Percentiles rank a stretch among this genome's conserved stretches.
Evolutionary conservation across 768 basidiomycete species (phyloP).

Genomic region (Lactifluus volemus): DNA sequence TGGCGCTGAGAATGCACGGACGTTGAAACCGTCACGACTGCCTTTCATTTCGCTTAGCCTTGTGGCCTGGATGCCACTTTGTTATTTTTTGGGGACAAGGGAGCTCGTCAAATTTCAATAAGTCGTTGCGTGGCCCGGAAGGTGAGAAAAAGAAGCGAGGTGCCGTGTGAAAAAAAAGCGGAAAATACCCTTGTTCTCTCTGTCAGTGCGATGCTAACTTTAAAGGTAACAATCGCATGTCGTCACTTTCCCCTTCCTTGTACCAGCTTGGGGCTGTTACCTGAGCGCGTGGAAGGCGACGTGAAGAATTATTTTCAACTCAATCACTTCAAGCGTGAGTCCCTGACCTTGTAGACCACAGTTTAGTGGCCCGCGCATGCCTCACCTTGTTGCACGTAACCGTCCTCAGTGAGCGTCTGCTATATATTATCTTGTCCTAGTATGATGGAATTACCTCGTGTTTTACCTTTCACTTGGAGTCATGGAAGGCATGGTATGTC

Average conservation of each 20-base stretch:
- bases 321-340: not conserved
- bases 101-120: too few relatives aligned
- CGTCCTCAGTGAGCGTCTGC: not conserved
- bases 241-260: not conserved
- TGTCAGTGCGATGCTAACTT: too few relatives aligned
- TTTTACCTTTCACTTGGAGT: not conserved
- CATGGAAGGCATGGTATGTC: conserved; percentile 4
- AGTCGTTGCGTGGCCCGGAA: not conserved
- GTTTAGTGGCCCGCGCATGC: not conserved
- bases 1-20: not conserved
- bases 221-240: not conserved
- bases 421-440: not conserved
- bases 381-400: not conserved
- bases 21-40: not conserved
- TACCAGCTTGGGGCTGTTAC: too few relatives aligned
- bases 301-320: not conserved
- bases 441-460: not conserved
- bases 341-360: not conserved
- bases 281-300: too few relatives aligned
- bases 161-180: not conserved
- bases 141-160: not conserved
- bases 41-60: too few relatives aligned
- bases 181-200: too few relatives aligned
- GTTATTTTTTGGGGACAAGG: too few relatives aligned
- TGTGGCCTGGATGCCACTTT: too few relatives aligned